Percentiles rank a stretch among this genome's conserved stretches.
Evolutionary conservation across 2,329 filamentous ascomycete species (phyloP).

Genomic region (Fusarium hostae): DNA sequence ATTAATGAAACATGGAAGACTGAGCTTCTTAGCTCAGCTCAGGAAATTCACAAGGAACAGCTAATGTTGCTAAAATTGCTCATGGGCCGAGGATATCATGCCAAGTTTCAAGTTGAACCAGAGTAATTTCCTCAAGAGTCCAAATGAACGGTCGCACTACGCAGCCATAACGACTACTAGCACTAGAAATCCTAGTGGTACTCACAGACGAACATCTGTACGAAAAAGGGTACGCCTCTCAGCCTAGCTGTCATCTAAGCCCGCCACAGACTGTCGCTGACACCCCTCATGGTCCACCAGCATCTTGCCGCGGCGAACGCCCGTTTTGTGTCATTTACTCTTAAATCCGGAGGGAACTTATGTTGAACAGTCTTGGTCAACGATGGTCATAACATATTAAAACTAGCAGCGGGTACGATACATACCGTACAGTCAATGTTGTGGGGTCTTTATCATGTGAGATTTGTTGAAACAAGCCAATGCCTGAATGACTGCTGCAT

Average conservation of each 20-base stretch:
- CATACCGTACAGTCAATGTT: background rate
- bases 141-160: slow-evolving; percentile 3
- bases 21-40: background rate
- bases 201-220: slow-evolving; percentile 7
- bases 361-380: slow-evolving; percentile 7
- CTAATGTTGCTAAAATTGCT: background rate
- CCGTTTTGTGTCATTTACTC: slow-evolving; percentile 34
- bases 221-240: slow-evolving; percentile 27
- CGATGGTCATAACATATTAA: background rate
- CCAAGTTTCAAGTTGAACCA: slow-evolving; percentile 34
- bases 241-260: slow-evolving; percentile 32
- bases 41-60: background rate
- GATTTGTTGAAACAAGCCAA: slow-evolving; percentile 5
- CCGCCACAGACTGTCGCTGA: slow-evolving; percentile 32
- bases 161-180: background rate
- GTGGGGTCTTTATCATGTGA: slow-evolving; percentile 9
- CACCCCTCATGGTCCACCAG: slow-evolving; percentile 23
- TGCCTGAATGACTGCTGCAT: background rate
- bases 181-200: slow-evolving; percentile 1
- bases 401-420: background rate
- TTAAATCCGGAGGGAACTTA: slow-evolving; percentile 25
- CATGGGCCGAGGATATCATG: slow-evolving; percentile 5
- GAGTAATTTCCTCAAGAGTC: slow-evolving; percentile 23
- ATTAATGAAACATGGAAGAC: background rate
- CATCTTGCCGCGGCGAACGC: slow-evolving; percentile 41